These are phyloP conservation scores for Pseudodiploospora longispora DNA, from an alignment of 2,329 filamentous ascomycete genomes.

Conservation along the genomic window DNA sequence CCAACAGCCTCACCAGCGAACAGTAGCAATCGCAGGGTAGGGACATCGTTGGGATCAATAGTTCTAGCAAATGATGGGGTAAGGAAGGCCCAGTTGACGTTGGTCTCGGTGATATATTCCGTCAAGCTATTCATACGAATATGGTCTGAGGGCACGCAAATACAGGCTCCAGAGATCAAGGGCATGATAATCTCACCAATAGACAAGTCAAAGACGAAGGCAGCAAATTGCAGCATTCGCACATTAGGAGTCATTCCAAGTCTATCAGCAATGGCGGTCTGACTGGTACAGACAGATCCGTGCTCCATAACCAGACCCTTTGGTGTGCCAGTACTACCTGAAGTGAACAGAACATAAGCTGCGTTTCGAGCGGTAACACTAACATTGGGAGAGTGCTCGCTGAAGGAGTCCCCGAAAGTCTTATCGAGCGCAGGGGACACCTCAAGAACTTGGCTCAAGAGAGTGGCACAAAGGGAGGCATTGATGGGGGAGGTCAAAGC, in stretches of 20 bases:
- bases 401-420: neutral
- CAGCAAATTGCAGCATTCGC: constrained; percentile 8
- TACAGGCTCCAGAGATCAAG: constrained; percentile 2
- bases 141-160: constrained; percentile 5
- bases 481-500: too few species aligned
- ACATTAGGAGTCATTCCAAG: constrained; percentile 2
- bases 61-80: constrained; percentile 7
- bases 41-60: constrained; percentile 2
- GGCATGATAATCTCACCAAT: constrained; percentile 5
- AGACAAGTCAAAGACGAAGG: constrained; percentile 6
- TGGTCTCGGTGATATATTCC: constrained; percentile 2
- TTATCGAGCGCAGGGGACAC: too few species aligned
- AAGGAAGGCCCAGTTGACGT: constrained; percentile 6
- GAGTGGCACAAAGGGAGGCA: too few species aligned
- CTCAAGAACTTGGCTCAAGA: too few species aligned
- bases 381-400: neutral
- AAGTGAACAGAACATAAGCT: constrained; percentile 17
- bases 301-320: constrained; percentile 17
- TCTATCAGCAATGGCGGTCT: constrained; percentile 5
- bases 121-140: constrained; percentile 5
- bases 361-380: constrained; percentile 4
- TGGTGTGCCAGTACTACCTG: constrained; percentile 16
- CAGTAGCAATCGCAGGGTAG: constrained; percentile 6
- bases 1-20: constrained; percentile 9
- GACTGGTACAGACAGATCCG: constrained; percentile 6